A percentile compares a stretch with the other conserved stretches of the same genome.
These are phyloP conservation scores for Euphorbia celastroides DNA, from an alignment of 441 rosid genomes.

Conservation along the genomic window DNA sequence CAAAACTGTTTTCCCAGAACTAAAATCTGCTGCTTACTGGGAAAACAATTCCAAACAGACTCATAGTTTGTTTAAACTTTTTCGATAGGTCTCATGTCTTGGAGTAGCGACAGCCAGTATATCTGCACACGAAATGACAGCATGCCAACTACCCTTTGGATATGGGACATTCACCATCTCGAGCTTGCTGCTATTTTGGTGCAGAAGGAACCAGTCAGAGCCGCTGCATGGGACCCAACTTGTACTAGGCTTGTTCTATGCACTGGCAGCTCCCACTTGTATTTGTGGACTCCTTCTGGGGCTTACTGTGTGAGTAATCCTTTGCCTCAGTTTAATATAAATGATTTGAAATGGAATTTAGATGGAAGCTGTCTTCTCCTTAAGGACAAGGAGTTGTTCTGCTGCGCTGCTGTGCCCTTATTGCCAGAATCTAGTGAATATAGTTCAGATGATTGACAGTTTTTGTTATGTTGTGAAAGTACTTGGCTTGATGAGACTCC, in stretches of 20 bases:
- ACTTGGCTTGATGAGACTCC: neutral
- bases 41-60: too few species aligned
- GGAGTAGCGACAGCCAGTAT: conserved; percentile 92
- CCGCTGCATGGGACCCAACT: conserved; percentile 88
- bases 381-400: conserved; percentile 84
- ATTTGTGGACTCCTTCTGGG: conserved; percentile 95
- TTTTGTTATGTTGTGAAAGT: conserved; percentile 16
- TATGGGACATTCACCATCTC: conserved; percentile 79
- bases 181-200: conserved; percentile 88
- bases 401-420: conserved; percentile 77
- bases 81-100: conserved; percentile 68
- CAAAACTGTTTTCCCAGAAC: too few species aligned
- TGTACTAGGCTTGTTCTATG: conserved; percentile 77
- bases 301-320: conserved; percentile 87
- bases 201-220: conserved; percentile 86
- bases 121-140: conserved; percentile 85
- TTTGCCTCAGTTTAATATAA: conserved; percentile 56
- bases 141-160: conserved; percentile 89
- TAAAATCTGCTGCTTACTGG: too few species aligned
- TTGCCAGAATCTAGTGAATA: conserved; percentile 81
- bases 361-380: conserved; percentile 92
- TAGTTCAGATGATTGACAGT: conserved; percentile 80
- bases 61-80: neutral
- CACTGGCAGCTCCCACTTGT: conserved; percentile 87
- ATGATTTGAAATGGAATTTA: conserved; percentile 84